These are phyloP conservation scores for Monosporascus sp. DNA, from an alignment of 2,329 filamentous ascomycete species.

Conservation along the genomic window DNA sequence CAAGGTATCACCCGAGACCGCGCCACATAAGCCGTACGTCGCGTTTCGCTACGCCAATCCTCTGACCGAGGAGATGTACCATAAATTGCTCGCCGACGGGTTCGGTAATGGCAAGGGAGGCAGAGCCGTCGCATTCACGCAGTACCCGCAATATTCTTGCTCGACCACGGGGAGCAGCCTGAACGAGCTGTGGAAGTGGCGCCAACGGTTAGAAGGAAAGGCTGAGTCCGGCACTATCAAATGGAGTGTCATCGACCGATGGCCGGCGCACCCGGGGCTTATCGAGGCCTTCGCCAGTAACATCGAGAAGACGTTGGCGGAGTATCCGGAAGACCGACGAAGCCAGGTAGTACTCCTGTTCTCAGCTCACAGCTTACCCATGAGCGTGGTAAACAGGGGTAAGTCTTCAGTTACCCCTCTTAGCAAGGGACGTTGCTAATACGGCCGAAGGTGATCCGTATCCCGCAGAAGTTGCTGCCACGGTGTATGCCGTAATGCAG, in stretches of 20 bases:
- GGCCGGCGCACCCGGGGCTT: conserved; percentile 86
- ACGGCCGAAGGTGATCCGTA: conserved; percentile 71
- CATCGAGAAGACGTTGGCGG: conserved; percentile 76
- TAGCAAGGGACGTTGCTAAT: conserved; percentile 21
- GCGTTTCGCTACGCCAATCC: conserved; percentile 94
- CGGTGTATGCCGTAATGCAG: conserved; percentile 95
- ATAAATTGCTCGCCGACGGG: conserved; percentile 74
- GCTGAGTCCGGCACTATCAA: conserved; percentile 65
- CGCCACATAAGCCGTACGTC: conserved; percentile 95
- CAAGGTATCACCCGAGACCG: conserved; percentile 82
- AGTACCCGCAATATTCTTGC: conserved; percentile 98
- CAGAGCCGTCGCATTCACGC: conserved; percentile 91
- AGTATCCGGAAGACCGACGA: conserved; percentile 77
- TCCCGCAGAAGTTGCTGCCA: conserved; percentile 90
- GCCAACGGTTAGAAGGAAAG: conserved; percentile 79
- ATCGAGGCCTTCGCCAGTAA: conserved; percentile 90
- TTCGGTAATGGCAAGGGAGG: conserved; percentile 89
- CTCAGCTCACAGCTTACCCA: conserved; percentile 91
- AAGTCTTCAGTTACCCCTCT: conserved; percentile 15
- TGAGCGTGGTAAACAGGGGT: conserved; percentile 95
- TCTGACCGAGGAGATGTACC: conserved; percentile 91
- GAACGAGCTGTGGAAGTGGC: conserved; percentile 98
- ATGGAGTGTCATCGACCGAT: conserved; percentile 98
- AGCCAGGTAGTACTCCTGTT: conserved; percentile 83
- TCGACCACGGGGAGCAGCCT: conserved; percentile 93